A percentile compares a stretch with the other conserved stretches of the same genome.
Conservation (phyloP, 2,329 filamentous ascomycete genomes). For the Thielaviopsis ethacetica region DNA sequence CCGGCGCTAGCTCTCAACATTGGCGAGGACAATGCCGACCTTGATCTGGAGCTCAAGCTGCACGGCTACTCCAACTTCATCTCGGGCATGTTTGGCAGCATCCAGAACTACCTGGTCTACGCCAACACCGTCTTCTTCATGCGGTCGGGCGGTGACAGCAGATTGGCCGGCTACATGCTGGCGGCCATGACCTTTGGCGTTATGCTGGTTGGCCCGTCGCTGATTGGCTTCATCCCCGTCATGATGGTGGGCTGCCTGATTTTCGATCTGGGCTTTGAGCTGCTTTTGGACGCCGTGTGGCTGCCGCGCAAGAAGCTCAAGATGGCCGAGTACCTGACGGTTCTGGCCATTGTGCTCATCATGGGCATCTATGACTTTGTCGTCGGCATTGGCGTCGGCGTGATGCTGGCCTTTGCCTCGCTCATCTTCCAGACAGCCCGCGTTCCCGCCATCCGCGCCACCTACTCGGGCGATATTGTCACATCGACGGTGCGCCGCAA, state of each 20-base stretch:
- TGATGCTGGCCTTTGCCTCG: slow-evolving; percentile 77
- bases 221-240: slow-evolving; percentile 88
- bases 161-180: slow-evolving; percentile 72
- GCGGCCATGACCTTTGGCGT: slow-evolving; percentile 66
- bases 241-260: slow-evolving; percentile 95
- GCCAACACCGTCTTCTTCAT: slow-evolving; percentile 97
- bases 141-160: slow-evolving; percentile 72
- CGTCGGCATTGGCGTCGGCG: slow-evolving; percentile 79
- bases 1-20: slow-evolving; percentile 81
- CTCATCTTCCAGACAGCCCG: slow-evolving; percentile 84
- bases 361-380: slow-evolving; percentile 98
- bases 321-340: slow-evolving; percentile 73
- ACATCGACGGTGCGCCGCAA: slow-evolving; percentile 87
- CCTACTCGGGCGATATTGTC: slow-evolving; percentile 78
- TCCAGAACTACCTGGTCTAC: slow-evolving; percentile 94
- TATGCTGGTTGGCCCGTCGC: slow-evolving; percentile 67
- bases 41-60: slow-evolving; percentile 80
- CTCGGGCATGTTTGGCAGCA: slow-evolving; percentile 74
- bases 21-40: slow-evolving; percentile 79
- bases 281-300: slow-evolving; percentile 77
- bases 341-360: slow-evolving; percentile 75
- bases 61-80: slow-evolving; percentile 88
- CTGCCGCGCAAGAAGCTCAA: slow-evolving; percentile 80
- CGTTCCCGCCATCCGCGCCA: slow-evolving; percentile 74
- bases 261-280: slow-evolving; percentile 84